Evolutionary conservation across 768 basidiomycete species (phyloP).

Genomic region (Rhizopogon rudus): DNA sequence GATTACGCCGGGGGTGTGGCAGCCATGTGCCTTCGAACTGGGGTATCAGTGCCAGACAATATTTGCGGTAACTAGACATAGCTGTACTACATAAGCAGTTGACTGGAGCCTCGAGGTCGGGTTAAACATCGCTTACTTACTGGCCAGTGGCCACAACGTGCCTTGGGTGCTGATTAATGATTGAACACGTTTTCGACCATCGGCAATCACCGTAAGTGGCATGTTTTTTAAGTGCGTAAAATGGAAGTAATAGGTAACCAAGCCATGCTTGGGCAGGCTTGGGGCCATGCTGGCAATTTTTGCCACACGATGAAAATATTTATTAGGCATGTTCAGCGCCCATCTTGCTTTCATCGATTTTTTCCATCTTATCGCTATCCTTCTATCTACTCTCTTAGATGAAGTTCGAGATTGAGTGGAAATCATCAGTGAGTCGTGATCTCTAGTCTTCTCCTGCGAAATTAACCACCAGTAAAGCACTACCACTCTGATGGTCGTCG

Average conservation of each 20-base stretch:
- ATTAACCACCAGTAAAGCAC: constrained; percentile 12
- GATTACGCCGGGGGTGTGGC: background rate
- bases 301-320: background rate
- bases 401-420: constrained; percentile 28
- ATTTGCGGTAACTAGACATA: background rate
- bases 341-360: background rate
- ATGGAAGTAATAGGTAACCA: background rate
- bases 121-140: too few species aligned
- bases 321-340: background rate
- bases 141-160: too few species aligned
- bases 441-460: background rate
- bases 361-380: background rate
- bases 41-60: background rate
- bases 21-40: background rate
- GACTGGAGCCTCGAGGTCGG: too few species aligned
- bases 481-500: constrained; percentile 34
- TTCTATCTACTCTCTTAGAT: constrained; percentile 5
- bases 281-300: background rate
- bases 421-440: constrained; percentile 23
- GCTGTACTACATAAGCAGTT: too few species aligned
- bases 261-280: background rate
- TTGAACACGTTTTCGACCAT: too few species aligned
- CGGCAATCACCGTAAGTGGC: background rate
- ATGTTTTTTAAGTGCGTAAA: background rate
- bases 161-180: too few species aligned